These are phyloP conservation scores for Psilocybe subaeruginosa DNA, from an alignment of 768 basidiomycete species.

Conservation along the genomic window DNA sequence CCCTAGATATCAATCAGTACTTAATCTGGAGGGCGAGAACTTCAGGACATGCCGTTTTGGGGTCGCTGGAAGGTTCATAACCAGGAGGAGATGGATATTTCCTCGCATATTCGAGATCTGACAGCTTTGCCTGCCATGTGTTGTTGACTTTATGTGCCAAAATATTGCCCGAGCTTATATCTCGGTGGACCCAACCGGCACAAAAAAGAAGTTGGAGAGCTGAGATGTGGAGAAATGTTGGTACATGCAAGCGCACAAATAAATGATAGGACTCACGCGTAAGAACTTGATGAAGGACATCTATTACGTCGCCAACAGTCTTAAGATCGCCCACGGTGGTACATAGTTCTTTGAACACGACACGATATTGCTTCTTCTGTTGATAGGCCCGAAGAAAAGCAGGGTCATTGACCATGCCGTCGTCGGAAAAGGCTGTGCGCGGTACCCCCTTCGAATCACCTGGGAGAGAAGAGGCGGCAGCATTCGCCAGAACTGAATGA, in stretches of 20 bases:
- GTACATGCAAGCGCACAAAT: neutral
- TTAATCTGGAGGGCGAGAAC: neutral
- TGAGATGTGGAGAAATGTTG: neutral
- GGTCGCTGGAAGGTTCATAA: neutral
- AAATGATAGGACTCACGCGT: neutral
- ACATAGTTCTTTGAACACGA: neutral
- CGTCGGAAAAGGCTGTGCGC: no score
- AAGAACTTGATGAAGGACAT: neutral
- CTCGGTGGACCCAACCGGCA: constrained; percentile 5
- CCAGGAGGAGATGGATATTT: neutral
- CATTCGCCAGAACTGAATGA: neutral
- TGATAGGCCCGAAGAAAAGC: neutral
- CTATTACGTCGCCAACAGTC: neutral
- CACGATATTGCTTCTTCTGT: neutral
- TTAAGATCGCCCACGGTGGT: neutral
- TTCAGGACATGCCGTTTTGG: neutral
- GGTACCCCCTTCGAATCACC: no score
- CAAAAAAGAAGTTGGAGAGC: neutral
- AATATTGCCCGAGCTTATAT: neutral
- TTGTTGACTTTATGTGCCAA: neutral
- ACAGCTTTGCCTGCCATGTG: neutral
- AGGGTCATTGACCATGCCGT: neutral
- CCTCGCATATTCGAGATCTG: constrained; percentile 1
- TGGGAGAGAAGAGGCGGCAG: no score
- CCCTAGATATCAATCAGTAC: neutral